Percentiles rank a stretch among this genome's conserved stretches.
These are phyloP conservation scores for Acacia crassicarpa DNA, from an alignment of 306 rosid species.

Conservation along the genomic window DNA sequence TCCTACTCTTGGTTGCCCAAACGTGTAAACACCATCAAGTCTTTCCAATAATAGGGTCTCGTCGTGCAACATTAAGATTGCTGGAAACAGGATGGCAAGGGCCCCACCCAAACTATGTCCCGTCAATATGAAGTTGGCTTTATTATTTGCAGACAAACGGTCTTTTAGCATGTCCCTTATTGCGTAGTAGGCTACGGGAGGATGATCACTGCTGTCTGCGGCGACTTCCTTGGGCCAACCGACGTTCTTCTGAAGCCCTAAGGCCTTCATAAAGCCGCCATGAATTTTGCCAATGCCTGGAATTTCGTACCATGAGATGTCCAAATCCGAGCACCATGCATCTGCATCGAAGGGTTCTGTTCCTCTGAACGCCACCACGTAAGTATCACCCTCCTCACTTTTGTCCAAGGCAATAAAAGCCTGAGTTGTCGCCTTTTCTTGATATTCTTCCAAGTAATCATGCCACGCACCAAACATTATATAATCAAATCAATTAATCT, in stretches of 20 bases:
- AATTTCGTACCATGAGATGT: constrained; percentile 78
- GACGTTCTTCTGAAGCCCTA: constrained; percentile 53
- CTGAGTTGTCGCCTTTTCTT: constrained; percentile 63
- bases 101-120: constrained; percentile 82
- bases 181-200: constrained; percentile 56
- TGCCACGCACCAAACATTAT: neutral
- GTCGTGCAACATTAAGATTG: constrained; percentile 52
- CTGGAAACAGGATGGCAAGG: constrained; percentile 50
- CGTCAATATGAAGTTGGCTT: constrained; percentile 52
- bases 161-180: constrained; percentile 44
- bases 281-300: constrained; percentile 57
- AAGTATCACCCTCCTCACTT: constrained; percentile 41
- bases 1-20: constrained; percentile 94
- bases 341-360: constrained; percentile 77
- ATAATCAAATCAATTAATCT: neutral
- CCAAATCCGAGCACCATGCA: constrained; percentile 79
- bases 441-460: constrained; percentile 48
- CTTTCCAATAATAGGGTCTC: constrained; percentile 60
- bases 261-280: constrained; percentile 82
- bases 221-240: constrained; percentile 59
- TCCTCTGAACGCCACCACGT: constrained; percentile 77
- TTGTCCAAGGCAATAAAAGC: constrained; percentile 55
- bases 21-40: constrained; percentile 73
- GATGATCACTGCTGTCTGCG: neutral
- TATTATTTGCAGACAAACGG: constrained; percentile 28